Base-by-base conservation (phyloP, 352 stramenopile genomes). In the Globisporangium polare region DNA sequence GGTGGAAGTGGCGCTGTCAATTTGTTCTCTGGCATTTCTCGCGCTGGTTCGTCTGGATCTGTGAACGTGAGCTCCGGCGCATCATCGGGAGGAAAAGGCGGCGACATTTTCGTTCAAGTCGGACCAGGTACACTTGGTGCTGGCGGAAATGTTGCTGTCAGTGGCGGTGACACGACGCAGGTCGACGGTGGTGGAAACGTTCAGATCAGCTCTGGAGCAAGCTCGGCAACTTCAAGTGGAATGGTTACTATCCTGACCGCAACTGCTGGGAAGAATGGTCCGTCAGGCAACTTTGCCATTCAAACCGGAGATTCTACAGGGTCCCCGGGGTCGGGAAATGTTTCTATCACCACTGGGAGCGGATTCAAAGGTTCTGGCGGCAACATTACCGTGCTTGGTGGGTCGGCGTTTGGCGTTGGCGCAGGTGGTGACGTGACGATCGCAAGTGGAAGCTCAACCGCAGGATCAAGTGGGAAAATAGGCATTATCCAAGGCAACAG, bases 231-330 rank as follows among this genome's bases (percentile, higher is more conserved):
- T 50, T 80, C 69, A 31, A 90, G 80, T 59, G 83, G 83, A 22
- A 64, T 68, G 13, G 47, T 86, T 26, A 73, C 55, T 57, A 26
- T 92, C 33, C 52, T 52, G 8, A 88, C 80, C n/a, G 57, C 86
- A 42, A 71, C 79, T 50, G 65, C 77, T 43, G 88, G 89, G 13
- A 91, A 75, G 20, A 63, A 66, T 33, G 78, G 76, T 20, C 86
- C 72, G 12, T 94, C 84, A 53, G 95, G 95, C 6, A 82, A 66
- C n/a, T 46, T 97, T 9, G 56, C 69, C 8, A 63, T 98, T 22
- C 69, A 66, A 43, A 96, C 87, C 17, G 82, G 80, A 61, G 71
- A 69, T 20, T 81, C 77, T 9, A 85, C 68, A 54, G 72, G 66
- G 26, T 58, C 60, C 42, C 74, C 74, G 29, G 76, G 79, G 8